Base-by-base conservation (phyloP, 2,329 filamentous ascomycete species). In the Plectosphaerella sp. region DNA sequence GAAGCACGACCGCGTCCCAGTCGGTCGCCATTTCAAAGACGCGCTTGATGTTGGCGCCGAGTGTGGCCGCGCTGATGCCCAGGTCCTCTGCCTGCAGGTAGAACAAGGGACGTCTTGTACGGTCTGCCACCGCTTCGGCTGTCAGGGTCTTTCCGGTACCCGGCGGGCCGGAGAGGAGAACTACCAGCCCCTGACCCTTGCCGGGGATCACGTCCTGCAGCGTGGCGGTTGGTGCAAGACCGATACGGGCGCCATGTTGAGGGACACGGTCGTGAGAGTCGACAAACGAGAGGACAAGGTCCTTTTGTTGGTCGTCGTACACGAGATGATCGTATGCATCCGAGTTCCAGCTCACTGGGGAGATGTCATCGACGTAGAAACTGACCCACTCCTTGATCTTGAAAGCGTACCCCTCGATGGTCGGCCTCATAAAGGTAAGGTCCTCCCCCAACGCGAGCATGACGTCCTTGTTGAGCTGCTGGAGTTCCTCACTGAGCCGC, bases 121-220 rank as follows among this genome's bases (percentile, higher is more conserved):
- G 66, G 54, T 76, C 73, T 3, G 73, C 72, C 8, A 75, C 66
- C 12, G 70, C 68, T 52, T 74, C 73, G 12, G 71, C 72, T 14
- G 72, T 74, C 12, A 75, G 63, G 0, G 73, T 76, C 61, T 76
- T 78, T 22, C 75, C 75, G 0, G 72, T 75, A 4, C 75, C 75
- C 0, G 72, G 72, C 0, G 72, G 72, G 0, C 75, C 74, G 9
- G 69, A 72, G 5, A 78, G 64, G 1, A 78, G 66, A 45, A 74
- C 68, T 43, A 78, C 70, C 16, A 78, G 65, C 4, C 73, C 74
- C 48, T 72, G 64, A 15, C 71, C 62, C 60, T 77, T 71, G 53
- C 70, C 71, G 16, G 66, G 60, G 50, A 75, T 74, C 46, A 74
- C 69, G 48, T 76, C 72, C 33, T 71, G 62, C 56, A 70, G 59